A percentile compares a stretch with the other conserved stretches of the same genome.
These are phyloP conservation scores for Pichia scutulata DNA, from an alignment of 805 yeast genomes.

Conservation along the genomic window DNA sequence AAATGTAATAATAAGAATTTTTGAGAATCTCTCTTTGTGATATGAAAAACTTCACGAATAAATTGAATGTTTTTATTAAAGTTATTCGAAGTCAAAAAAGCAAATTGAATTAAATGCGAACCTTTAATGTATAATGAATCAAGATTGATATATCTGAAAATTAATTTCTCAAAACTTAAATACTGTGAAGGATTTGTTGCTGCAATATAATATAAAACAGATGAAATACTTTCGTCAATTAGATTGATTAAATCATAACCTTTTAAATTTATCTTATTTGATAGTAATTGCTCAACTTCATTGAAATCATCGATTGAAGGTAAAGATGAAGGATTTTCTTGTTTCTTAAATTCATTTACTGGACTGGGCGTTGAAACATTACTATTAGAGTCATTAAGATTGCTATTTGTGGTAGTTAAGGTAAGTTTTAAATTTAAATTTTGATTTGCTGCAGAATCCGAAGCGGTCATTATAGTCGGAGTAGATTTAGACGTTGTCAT, in stretches of 20 bases:
- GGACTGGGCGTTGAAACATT: not conserved
- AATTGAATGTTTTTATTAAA: slow-evolving; percentile 33
- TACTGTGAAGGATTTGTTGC: slow-evolving; percentile 43
- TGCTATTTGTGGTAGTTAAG: not conserved
- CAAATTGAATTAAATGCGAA: slow-evolving; percentile 39
- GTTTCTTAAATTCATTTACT: not conserved
- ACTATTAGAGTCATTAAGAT: not conserved
- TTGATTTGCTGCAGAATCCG: not conserved
- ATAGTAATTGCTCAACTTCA: slow-evolving; percentile 9
- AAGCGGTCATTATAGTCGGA: not conserved
- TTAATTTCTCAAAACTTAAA: slow-evolving; percentile 28
- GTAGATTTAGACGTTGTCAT: not conserved
- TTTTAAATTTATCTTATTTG: not conserved
- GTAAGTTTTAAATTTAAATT: not conserved
- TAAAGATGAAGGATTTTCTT: not conserved
- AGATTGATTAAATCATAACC: slow-evolving; percentile 20
- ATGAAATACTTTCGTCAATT: slow-evolving; percentile 33
- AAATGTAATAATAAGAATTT: slow-evolving; percentile 38
- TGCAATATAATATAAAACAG: slow-evolving; percentile 38
- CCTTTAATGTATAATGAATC: slow-evolving; percentile 35
- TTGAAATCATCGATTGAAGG: slow-evolving; percentile 2
- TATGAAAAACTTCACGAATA: slow-evolving; percentile 29
- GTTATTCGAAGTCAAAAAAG: slow-evolving; percentile 33
- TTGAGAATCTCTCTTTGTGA: slow-evolving; percentile 37
- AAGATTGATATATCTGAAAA: slow-evolving; percentile 23